Evolutionary conservation across 495 filamentous ascomycete genomes (phyloP), one percentile per base, ranked within the genome.

Genomic region (Xanthoparmelia taractica): DNA sequence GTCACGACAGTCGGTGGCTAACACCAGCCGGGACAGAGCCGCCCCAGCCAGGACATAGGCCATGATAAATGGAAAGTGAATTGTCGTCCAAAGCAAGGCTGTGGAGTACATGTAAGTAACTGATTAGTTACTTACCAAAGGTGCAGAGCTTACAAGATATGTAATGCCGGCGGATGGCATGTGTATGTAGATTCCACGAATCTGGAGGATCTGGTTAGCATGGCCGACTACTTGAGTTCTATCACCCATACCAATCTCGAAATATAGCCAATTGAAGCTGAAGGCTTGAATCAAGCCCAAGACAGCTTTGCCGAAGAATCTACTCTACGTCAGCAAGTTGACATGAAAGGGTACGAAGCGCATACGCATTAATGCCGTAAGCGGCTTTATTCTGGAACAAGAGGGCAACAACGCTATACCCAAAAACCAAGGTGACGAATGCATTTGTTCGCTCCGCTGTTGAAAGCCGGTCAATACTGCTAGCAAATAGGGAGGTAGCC

Each of bases 231-330:
- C 1, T 31, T 23, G 17, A 15, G 27, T 29, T 48, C 31, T 63
- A 43, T 1, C 8, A 10, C 34, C 23, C 23, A 33, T 57, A 63
- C 61, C 83, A 40, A 86, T 76, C 67, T 85, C 83, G 61, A 86
- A 86, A 68, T 86, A 86, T 18, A 86, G 72, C 83, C 83, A 85
- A 68, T 85, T 85, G 73, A 85, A 84, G 61, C 75, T 72, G 66
- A 82, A 86, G 2, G 81, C 81, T 66, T 84, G 83, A 18, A 83
- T 71, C 1, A 85, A 68, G 10, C 80, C 83, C 20, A 85, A 70
- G 13, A 80, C 69, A 6, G 81, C 82, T 66, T 85, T 85, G 18
- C 82, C 82, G 50, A 81, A 80, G 71, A 84, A 84, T 18, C 60
- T 62, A 36, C 10, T 31, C 17, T 23, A 23, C 8, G 10, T 54